Conservation (phyloP, 2,329 filamentous ascomycete genomes). For the Tolypocladium ophioglossoides region DNA sequence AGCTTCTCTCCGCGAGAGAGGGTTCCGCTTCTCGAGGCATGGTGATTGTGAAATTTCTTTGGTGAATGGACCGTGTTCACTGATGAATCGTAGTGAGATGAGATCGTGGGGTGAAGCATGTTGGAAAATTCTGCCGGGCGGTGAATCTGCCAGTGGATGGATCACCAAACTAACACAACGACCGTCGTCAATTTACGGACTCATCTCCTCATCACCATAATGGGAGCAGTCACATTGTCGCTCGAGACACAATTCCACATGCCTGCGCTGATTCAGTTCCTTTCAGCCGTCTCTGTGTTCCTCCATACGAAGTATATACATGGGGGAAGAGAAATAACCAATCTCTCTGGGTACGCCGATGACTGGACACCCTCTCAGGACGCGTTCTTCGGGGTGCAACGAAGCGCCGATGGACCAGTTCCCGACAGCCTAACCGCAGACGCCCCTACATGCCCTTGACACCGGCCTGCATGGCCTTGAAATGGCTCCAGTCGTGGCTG, state of each 20-base stretch:
- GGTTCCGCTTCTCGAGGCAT: slow-evolving; percentile 94
- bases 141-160: slow-evolving; percentile 16
- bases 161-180: not conserved
- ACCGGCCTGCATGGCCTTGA: slow-evolving; percentile 28
- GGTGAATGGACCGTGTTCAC: slow-evolving; percentile 3
- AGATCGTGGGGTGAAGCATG: not conserved
- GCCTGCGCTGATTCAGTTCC: not conserved
- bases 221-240: not conserved
- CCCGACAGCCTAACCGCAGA: not conserved
- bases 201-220: no score
- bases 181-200: not conserved
- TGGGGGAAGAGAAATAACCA: not conserved
- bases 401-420: not conserved
- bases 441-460: not conserved
- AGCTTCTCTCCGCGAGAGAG: slow-evolving; percentile 78
- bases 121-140: slow-evolving; percentile 39
- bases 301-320: not conserved
- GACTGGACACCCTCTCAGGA: no score
- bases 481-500: slow-evolving; percentile 27
- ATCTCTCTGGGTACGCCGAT: no score
- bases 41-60: slow-evolving; percentile 11
- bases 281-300: not conserved
- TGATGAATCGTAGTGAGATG: slow-evolving; percentile 3
- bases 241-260: not conserved
- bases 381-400: not conserved